These are phyloP conservation scores for Gymnopilus dilepis DNA, from an alignment of 768 basidiomycete genomes.

Conservation along the genomic window DNA sequence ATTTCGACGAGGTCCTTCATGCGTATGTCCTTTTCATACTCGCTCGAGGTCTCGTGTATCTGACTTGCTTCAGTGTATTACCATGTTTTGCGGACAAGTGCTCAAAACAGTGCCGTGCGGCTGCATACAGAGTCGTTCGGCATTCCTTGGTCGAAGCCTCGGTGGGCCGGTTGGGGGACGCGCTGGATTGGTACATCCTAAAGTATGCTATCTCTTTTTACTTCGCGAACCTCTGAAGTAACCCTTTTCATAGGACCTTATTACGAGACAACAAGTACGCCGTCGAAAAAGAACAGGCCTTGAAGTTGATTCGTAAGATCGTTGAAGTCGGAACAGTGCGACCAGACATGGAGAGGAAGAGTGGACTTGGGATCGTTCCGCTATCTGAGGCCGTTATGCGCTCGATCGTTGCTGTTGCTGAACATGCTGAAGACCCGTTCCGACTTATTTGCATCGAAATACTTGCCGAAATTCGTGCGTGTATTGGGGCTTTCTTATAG, in stretches of 20 bases:
- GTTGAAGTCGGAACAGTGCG: conserved; percentile 76
- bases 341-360: conserved; percentile 46
- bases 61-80: conserved; percentile 57
- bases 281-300: conserved; percentile 89
- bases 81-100: conserved; percentile 79
- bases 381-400: conserved; percentile 82
- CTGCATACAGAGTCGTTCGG: conserved; percentile 84
- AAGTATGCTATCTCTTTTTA: conserved; percentile 53
- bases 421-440: conserved; percentile 91
- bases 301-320: conserved; percentile 86
- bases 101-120: conserved; percentile 76
- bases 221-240: conserved; percentile 6
- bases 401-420: conserved; percentile 90
- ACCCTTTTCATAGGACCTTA: conserved; percentile 63
- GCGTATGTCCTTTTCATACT: conserved; percentile 56
- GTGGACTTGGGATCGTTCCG: conserved; percentile 54
- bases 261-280: conserved; percentile 83
- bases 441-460: conserved; percentile 84
- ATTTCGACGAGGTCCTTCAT: conserved; percentile 70
- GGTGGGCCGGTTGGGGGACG: conserved; percentile 66
- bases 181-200: conserved; percentile 90
- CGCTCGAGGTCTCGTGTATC: neutral
- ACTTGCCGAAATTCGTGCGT: conserved; percentile 86
- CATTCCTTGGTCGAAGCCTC: conserved; percentile 81
- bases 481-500: neutral